Evolutionary conservation across 1,284 basidiomycete species (phyloP).

Genomic region (Cutaneotrichosporon sp.): DNA sequence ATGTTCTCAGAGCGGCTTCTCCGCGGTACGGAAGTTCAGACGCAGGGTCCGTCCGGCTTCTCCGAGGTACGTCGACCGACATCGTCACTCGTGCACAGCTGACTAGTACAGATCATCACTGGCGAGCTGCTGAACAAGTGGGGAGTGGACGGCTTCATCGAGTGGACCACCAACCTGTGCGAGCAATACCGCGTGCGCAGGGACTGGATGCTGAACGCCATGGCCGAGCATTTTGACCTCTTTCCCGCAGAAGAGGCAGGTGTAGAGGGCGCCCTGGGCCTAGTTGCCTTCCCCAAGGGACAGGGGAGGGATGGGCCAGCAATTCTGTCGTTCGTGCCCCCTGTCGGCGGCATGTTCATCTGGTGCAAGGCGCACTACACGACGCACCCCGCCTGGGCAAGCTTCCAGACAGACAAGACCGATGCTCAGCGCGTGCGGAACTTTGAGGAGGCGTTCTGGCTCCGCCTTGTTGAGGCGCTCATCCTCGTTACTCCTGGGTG

Average conservation of each 20-base stretch:
- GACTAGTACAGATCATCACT: slow-evolving; percentile 49
- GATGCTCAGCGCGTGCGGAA: slow-evolving; percentile 9
- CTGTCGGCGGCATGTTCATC: slow-evolving; percentile 46
- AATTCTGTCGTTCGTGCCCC: slow-evolving; percentile 62
- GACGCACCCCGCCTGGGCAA: slow-evolving; percentile 18
- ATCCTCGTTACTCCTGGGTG: slow-evolving; percentile 28
- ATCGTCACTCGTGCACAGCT: not conserved
- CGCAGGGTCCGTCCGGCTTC: slow-evolving; percentile 66
- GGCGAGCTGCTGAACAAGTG: slow-evolving; percentile 59
- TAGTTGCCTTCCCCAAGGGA: slow-evolving; percentile 21
- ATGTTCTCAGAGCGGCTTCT: slow-evolving; percentile 60
- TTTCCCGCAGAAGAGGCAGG: slow-evolving; percentile 14
- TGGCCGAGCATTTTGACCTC: slow-evolving; percentile 17
- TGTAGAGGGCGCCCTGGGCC: slow-evolving; percentile 17
- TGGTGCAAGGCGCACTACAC: slow-evolving; percentile 28
- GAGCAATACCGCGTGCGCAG: slow-evolving; percentile 38
- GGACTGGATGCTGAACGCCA: slow-evolving; percentile 31
- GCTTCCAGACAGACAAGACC: not conserved
- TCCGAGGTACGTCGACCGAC: slow-evolving; percentile 27
- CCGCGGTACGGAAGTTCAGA: slow-evolving; percentile 61
- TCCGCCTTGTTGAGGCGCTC: slow-evolving; percentile 15
- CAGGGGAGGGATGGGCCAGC: slow-evolving; percentile 1
- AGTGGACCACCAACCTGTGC: slow-evolving; percentile 60
- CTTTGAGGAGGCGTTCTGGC: slow-evolving; percentile 25
- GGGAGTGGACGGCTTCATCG: slow-evolving; percentile 61